Conservation (phyloP, 345 rosid species). For the Eutrema heterophyllum region DNA sequence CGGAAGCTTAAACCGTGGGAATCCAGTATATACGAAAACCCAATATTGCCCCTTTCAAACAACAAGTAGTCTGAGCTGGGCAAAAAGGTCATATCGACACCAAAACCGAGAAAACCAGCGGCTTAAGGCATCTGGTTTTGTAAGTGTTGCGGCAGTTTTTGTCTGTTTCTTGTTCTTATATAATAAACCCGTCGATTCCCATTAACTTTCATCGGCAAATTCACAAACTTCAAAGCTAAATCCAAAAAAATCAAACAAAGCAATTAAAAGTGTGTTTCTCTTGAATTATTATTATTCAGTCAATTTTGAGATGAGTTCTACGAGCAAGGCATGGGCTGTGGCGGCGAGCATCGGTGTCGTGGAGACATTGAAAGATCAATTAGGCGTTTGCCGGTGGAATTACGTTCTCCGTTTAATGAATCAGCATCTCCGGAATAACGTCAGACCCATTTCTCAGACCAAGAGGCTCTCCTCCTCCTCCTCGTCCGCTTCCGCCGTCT, state of each 20-base stretch:
- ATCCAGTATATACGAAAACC: neutral
- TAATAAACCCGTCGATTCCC: neutral
- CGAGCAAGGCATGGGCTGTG: constrained; percentile 47
- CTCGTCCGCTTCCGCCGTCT: constrained; percentile 6
- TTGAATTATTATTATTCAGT: too few species aligned
- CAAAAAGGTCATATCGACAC: neutral
- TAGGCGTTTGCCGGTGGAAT: constrained; percentile 59
- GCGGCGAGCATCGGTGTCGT: constrained; percentile 53
- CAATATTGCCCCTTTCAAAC: neutral
- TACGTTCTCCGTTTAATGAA: constrained; percentile 35
- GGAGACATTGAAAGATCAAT: constrained; percentile 55
- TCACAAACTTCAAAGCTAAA: neutral
- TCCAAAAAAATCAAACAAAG: neutral
- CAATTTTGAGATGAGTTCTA: constrained; percentile 33
- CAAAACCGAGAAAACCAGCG: neutral
- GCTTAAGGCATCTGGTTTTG: constrained; percentile 5
- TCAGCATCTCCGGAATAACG: constrained; percentile 40
- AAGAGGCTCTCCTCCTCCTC: constrained; percentile 42
- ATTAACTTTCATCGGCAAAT: neutral
- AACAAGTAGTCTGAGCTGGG: neutral
- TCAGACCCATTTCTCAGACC: constrained; percentile 39
- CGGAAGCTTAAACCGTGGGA: neutral
- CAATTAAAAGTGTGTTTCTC: too few species aligned
- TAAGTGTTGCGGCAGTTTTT: neutral
- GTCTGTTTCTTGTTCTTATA: neutral